Evolutionary conservation across 2,329 filamentous ascomycete genomes (phyloP).

Genomic region (Blastomyces percursus): DNA sequence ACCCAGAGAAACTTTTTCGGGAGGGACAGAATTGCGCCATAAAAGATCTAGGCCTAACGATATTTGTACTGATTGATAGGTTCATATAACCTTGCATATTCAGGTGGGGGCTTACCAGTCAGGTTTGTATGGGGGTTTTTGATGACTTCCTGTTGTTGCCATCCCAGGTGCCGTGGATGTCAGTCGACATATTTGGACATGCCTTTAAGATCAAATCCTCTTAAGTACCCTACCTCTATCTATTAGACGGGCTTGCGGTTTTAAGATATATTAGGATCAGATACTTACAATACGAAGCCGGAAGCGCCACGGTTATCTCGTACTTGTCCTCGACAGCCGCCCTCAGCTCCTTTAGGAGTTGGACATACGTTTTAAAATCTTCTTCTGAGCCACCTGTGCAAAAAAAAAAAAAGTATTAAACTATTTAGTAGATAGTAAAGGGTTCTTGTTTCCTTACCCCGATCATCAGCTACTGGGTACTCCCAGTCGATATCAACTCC

Average conservation of each 20-base stretch:
- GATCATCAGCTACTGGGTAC: conserved; percentile 26
- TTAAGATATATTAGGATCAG: neutral
- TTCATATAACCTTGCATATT: conserved; percentile 15
- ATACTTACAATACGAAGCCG: conserved; percentile 10
- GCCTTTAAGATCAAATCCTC: conserved; percentile 17
- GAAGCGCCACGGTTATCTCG: conserved; percentile 10
- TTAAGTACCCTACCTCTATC: conserved; percentile 16
- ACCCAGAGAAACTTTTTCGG: conserved; percentile 18
- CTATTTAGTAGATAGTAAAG: neutral
- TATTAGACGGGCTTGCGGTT: neutral
- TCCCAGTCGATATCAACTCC: conserved; percentile 16
- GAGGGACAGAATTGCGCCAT: conserved; percentile 19
- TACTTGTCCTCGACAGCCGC: conserved; percentile 6
- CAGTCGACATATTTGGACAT: conserved; percentile 18
- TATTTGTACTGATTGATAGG: conserved; percentile 23
- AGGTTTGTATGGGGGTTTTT: conserved; percentile 21
- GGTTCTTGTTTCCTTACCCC: conserved; percentile 12
- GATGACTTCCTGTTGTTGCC: conserved; percentile 6
- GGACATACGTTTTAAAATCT: conserved; percentile 10
- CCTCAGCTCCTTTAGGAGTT: conserved; percentile 9
- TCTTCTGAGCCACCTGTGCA: conserved; percentile 20
- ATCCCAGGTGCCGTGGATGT: conserved; percentile 22
- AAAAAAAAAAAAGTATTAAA: neutral
- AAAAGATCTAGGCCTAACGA: conserved; percentile 21
- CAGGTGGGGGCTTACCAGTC: conserved; percentile 14